These are phyloP conservation scores for Colletotrichum theobromicola DNA, from an alignment of 2,329 filamentous ascomycete species.

Conservation along the genomic window DNA sequence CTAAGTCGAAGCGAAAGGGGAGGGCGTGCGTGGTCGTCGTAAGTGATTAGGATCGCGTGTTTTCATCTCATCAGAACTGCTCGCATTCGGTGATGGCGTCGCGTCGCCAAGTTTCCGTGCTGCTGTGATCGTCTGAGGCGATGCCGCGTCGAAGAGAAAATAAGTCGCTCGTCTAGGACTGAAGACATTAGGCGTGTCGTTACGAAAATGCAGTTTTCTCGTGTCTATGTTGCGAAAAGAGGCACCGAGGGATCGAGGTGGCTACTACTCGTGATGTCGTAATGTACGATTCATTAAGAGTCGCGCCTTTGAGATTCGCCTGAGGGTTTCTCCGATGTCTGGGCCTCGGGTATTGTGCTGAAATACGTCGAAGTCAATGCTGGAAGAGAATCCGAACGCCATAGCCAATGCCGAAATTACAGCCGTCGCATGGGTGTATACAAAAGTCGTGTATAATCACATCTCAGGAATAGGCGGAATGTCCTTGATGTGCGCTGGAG, in stretches of 20 bases:
- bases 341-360: background rate
- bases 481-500: conserved; percentile 45
- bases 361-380: conserved; percentile 1
- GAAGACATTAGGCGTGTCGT: conserved; percentile 39
- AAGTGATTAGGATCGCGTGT: conserved; percentile 29
- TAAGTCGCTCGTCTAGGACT: conserved; percentile 33
- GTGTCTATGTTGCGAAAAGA: conserved; percentile 33
- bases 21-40: conserved; percentile 30
- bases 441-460: conserved; percentile 16
- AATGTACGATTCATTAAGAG: conserved; percentile 8
- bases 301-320: background rate
- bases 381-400: conserved; percentile 37
- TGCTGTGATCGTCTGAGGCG: conserved; percentile 23
- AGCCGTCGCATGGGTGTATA: conserved; percentile 27
- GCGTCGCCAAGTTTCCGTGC: background rate
- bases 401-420: conserved; percentile 37
- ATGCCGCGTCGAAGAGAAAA: conserved; percentile 25
- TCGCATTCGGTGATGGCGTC: background rate
- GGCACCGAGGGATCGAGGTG: conserved; percentile 6
- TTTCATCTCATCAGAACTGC: conserved; percentile 22
- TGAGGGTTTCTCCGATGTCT: background rate
- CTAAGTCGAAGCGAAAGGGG: conserved; percentile 37
- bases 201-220: conserved; percentile 32
- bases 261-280: conserved; percentile 12
- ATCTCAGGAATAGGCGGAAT: conserved; percentile 30